Evolutionary conservation across 192 early-diverging fungal species (phyloP), one percentile per base, ranked within the genome.

Genomic region (Allomyces javanicus): DNA sequence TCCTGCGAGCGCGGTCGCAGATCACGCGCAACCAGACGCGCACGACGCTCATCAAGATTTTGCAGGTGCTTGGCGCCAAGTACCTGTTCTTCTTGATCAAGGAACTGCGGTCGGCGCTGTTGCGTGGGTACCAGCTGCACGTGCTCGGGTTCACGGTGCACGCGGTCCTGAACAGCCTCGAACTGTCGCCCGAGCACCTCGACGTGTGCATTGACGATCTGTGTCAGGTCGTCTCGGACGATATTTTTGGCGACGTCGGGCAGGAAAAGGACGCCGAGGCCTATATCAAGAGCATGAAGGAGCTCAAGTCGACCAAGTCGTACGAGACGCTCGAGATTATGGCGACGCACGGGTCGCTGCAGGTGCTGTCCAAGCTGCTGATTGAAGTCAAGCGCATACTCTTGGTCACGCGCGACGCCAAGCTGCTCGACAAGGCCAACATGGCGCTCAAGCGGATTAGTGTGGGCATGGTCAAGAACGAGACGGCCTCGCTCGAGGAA

Each of bases 91-190:
- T 94, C 72, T 83, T 98, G 62, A 70, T 99, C 21, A 88, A 87
- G 67, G 92, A 96, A 72, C 76, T 99, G 43, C 75, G 76, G 61
- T 74, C 81, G 21, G 85, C 86, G 23, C 72, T 99, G 62, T 77
- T 81, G 25, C 79, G 89, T 9, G 97, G 95, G 58, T 89, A 92
- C 67, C 89, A 94, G 67, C 78, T 89, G 40, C 95, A 98, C 73
- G 89, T 99, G 17, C 83, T 99, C n/a, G 91, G 89, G 55, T 97
- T 85, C 74, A 97, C 95, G 1, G 67, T 96, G 63, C 88, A 97
- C 68, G 75, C 86, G 5, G 73, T 99, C 71, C 71, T 97, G n/a
- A 76, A 76, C 24, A 83, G 83, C 62, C 75, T 93, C 44, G 69
- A 72, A 7, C 33, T 84, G 22, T 67, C 77, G 22, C 79, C 86